phyloP scores from a whole-genome alignment of 495 filamentous ascomycete species.

The Cenococcum geophilum region DNA sequence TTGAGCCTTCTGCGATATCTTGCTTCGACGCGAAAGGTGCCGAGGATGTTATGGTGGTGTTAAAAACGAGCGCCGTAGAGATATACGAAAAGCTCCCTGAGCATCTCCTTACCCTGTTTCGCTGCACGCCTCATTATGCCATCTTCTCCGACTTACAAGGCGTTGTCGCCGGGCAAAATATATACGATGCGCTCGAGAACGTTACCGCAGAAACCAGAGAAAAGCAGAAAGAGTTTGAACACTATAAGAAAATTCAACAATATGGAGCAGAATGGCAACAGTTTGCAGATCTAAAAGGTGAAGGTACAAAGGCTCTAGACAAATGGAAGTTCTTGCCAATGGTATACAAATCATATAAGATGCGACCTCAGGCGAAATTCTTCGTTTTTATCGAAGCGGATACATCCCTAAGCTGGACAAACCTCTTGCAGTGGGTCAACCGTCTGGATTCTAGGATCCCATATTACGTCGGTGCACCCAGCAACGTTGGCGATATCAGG shows the following conservation, averaged over 20 bases:
- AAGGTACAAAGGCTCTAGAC: conserved; percentile 51
- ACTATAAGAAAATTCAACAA: conserved; percentile 47
- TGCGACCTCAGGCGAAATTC: conserved; percentile 51
- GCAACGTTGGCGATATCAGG: conserved; percentile 47
- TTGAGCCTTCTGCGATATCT: not conserved
- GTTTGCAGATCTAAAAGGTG: conserved; percentile 36
- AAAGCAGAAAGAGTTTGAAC: conserved; percentile 45
- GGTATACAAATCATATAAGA: conserved; percentile 44
- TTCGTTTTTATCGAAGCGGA: conserved; percentile 67
- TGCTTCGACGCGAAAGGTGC: conserved; percentile 22
- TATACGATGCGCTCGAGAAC: conserved; percentile 47
- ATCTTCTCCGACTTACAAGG: conserved; percentile 54
- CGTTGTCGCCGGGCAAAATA: conserved; percentile 42
- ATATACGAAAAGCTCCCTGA: conserved; percentile 34
- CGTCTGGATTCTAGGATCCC: conserved; percentile 47
- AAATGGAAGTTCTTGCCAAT: conserved; percentile 58
- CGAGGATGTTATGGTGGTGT: conserved; percentile 33
- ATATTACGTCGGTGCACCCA: conserved; percentile 55
- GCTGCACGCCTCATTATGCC: conserved; percentile 49
- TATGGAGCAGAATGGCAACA: conserved; percentile 43
- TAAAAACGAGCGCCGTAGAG: conserved; percentile 38
- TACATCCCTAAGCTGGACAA: conserved; percentile 60
- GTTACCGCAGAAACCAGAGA: conserved; percentile 40
- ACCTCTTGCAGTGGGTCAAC: conserved; percentile 51
- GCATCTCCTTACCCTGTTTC: conserved; percentile 49